Conservation (phyloP, 129 eudicot genomes). For the Flaveria brownii region DNA sequence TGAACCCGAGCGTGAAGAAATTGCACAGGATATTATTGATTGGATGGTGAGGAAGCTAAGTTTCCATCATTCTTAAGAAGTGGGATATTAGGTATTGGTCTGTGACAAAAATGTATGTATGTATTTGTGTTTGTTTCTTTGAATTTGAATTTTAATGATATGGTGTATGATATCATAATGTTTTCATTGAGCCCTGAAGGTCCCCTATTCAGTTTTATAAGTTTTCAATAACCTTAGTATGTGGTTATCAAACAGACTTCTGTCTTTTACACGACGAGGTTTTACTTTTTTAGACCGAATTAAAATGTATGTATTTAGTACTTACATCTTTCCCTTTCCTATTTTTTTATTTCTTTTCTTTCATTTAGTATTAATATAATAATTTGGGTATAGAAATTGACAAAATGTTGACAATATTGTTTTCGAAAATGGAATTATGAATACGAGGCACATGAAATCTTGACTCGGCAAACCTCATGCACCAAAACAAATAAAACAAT, state of each 20-base stretch:
- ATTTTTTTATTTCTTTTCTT: too few species aligned
- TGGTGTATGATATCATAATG: slow-evolving; percentile 1
- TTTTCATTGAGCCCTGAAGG: not conserved
- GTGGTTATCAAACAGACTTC: too few species aligned
- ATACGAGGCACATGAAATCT: not conserved
- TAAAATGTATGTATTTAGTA: too few species aligned
- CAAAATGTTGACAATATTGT: not conserved
- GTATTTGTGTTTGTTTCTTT: not conserved
- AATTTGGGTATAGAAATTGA: not conserved
- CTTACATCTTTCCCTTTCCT: too few species aligned
- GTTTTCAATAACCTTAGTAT: too few species aligned
- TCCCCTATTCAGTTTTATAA: not conserved
- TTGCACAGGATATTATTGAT: slow-evolving; percentile 84
- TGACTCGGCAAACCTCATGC: not conserved
- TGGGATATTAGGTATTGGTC: slow-evolving; percentile 30
- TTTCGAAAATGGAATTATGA: slow-evolving; percentile 1
- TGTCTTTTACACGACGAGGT: not conserved
- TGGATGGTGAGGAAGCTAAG: slow-evolving; percentile 82
- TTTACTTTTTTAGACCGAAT: too few species aligned
- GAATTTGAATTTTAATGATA: not conserved
- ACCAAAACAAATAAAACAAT: not conserved
- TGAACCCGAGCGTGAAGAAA: slow-evolving; percentile 93
- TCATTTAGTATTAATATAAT: not conserved
- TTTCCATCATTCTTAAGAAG: slow-evolving; percentile 19
- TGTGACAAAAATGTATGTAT: slow-evolving; percentile 17